Conservation (phyloP, 805 yeast genomes). For the Torulaspora microellipsoides region DNA sequence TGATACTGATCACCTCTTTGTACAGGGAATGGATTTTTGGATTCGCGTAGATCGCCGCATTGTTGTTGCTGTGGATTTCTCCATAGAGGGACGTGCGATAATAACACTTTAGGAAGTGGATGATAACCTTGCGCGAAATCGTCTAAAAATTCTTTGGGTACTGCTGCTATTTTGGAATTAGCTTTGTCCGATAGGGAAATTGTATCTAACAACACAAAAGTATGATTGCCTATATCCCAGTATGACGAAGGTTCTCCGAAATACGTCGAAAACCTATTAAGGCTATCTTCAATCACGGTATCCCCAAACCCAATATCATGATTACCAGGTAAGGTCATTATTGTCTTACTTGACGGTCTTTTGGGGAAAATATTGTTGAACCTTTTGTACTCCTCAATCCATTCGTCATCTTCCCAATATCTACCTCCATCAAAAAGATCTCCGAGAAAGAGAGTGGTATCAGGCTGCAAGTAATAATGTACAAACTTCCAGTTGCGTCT, state of each 20-base stretch:
- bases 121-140: constrained; percentile 30
- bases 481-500: constrained; percentile 65
- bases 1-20: constrained; percentile 80
- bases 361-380: constrained; percentile 64
- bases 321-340: constrained; percentile 73
- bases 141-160: constrained; percentile 52
- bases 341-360: constrained; percentile 41
- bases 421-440: constrained; percentile 95
- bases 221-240: constrained; percentile 59
- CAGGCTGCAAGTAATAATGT: constrained; percentile 61
- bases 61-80: constrained; percentile 55
- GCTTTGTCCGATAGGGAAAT: constrained; percentile 68
- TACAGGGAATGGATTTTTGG: constrained; percentile 59
- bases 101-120: constrained; percentile 55
- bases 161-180: constrained; percentile 40
- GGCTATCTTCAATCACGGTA: constrained; percentile 52
- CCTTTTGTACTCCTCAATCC: constrained; percentile 68
- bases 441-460: constrained; percentile 75
- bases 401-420: constrained; percentile 66
- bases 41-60: constrained; percentile 80
- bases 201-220: constrained; percentile 73
- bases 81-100: constrained; percentile 86
- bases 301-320: constrained; percentile 95
- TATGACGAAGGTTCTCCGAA: constrained; percentile 67
- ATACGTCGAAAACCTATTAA: constrained; percentile 58